phyloP scores from a whole-genome alignment of 2,329 filamentous ascomycete species.

The Pestalotiopsis sp. region DNA sequence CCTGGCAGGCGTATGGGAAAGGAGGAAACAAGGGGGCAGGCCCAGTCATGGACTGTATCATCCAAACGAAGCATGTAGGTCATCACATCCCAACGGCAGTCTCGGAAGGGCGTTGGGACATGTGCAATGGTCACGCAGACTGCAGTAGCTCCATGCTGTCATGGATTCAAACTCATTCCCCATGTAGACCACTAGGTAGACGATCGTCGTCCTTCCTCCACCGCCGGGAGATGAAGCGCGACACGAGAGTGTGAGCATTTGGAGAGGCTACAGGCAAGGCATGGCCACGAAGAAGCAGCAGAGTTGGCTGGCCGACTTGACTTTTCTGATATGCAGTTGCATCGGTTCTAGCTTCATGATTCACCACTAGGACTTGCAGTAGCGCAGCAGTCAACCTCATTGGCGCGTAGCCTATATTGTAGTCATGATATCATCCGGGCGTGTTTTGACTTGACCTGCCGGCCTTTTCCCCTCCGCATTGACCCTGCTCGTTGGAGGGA shows the following conservation, averaged over 20 bases:
- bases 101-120: background rate
- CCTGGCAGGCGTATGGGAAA: no score
- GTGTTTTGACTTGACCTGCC: background rate
- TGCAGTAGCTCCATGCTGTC: background rate
- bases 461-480: background rate
- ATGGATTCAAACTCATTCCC: no score
- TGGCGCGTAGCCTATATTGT: background rate
- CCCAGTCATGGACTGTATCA: no score
- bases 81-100: background rate
- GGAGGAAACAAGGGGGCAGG: no score
- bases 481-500: background rate
- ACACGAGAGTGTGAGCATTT: no score
- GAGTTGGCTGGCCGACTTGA: background rate
- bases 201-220: no score
- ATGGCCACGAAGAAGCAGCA: background rate
- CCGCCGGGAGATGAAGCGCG: no score
- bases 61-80: background rate
- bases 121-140: background rate
- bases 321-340: background rate
- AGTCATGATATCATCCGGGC: constrained; percentile 11
- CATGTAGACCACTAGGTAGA: no score
- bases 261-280: no score
- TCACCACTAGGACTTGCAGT: constrained; percentile 10
- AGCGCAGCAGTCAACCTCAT: constrained; percentile 2
- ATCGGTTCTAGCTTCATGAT: constrained; percentile 12